Conservation (phyloP, 305 asterid genomes). For the Fraxinus xanthoxyloides region DNA sequence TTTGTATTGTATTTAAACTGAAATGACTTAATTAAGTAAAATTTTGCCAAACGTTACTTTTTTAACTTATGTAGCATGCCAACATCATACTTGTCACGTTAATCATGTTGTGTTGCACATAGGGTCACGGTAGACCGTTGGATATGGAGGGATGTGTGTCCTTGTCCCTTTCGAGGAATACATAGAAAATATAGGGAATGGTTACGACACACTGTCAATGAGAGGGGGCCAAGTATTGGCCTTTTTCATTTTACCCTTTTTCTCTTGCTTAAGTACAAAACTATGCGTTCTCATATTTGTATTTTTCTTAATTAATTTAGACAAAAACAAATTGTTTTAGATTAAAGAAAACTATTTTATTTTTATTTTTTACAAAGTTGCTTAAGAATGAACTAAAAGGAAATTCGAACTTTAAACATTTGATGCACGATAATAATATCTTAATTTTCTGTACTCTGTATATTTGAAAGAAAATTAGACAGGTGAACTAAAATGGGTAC, state of each 20-base stretch:
- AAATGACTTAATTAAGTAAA: not conserved
- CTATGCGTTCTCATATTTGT: not conserved
- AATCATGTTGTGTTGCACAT: not conserved
- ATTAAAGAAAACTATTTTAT: no score
- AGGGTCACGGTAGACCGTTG: not conserved
- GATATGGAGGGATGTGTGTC: not conserved
- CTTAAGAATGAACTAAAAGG: not conserved
- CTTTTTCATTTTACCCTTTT: not conserved
- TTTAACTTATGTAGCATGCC: not conserved
- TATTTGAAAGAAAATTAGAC: not conserved
- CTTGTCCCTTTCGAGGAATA: not conserved
- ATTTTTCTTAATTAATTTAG: not conserved
- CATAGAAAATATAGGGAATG: not conserved
- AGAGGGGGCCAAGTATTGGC: not conserved
- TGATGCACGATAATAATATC: not conserved
- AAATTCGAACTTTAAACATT: not conserved
- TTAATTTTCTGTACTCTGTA: not conserved
- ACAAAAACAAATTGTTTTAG: not conserved
- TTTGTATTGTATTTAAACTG: not conserved
- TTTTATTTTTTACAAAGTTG: not conserved
- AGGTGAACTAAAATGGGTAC: not conserved
- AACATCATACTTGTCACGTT: not conserved
- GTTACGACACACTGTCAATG: not conserved
- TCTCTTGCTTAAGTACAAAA: not conserved
- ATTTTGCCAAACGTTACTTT: not conserved